phyloP scores from a whole-genome alignment of 2,329 filamentous ascomycete species.

The Alternaria angustiovoidea region DNA sequence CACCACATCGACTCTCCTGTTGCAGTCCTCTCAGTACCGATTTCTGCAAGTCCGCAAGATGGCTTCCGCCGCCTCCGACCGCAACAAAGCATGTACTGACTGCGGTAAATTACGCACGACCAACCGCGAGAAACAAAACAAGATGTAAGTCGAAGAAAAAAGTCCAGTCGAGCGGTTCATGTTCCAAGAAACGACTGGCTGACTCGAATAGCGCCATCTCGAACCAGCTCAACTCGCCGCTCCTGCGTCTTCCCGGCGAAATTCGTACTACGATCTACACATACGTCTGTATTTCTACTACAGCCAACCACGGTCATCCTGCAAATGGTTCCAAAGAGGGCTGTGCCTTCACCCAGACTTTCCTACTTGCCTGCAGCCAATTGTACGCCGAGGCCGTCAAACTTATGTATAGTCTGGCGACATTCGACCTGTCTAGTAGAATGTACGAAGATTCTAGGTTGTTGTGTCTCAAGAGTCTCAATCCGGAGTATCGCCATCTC shows the following conservation, averaged over 20 bases:
- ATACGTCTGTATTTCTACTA: accelerated
- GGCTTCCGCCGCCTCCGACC: not conserved
- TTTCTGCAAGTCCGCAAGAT: not conserved
- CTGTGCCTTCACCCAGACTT: not conserved
- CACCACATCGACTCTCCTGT: not conserved
- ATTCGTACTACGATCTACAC: not conserved
- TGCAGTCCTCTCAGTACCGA: not conserved
- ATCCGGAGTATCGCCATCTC: too few relatives aligned
- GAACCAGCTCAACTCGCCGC: not conserved
- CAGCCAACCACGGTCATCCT: not conserved
- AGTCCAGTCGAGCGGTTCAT: not conserved
- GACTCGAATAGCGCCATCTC: not conserved
- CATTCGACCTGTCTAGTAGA: not conserved
- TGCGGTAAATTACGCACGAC: accelerated
- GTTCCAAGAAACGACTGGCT: not conserved
- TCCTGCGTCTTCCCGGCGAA: not conserved
- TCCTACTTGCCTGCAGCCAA: not conserved
- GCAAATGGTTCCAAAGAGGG: too few relatives aligned
- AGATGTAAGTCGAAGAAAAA: too few relatives aligned
- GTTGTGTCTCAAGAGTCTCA: too few relatives aligned
- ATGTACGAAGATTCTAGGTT: too few relatives aligned
- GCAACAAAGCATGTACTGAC: too few relatives aligned
- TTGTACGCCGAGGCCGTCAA: not conserved
- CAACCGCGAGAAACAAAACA: too few relatives aligned
- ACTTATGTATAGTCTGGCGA: not conserved